Conservation (phyloP, 1,284 basidiomycete species). For the Pseudozyma thailandica region DNA sequence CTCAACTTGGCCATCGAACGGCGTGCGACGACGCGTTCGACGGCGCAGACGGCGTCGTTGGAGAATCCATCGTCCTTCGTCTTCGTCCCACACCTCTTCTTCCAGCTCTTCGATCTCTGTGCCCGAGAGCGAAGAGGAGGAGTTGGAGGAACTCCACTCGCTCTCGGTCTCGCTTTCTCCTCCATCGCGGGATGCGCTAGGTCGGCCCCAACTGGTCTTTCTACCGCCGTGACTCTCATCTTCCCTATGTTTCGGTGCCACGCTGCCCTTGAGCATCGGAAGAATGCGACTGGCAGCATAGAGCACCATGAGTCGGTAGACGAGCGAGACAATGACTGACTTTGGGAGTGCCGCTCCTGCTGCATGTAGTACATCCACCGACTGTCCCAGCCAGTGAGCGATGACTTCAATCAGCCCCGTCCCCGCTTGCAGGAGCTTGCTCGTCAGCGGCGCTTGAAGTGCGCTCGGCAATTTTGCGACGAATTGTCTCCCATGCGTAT, state of each 20-base stretch:
- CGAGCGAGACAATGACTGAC: conserved; percentile 62
- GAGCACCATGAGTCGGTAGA: conserved; percentile 64
- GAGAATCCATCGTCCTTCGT: conserved; percentile 34
- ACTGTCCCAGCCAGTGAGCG: conserved; percentile 55
- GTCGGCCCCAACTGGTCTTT: conserved; percentile 26
- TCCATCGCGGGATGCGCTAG: background rate
- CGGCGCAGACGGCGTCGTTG: conserved; percentile 29
- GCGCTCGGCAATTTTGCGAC: conserved; percentile 33
- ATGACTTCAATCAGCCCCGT: conserved; percentile 47
- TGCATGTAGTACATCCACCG: conserved; percentile 55
- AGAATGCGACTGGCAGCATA: conserved; percentile 64
- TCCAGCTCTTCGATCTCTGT: conserved; percentile 31
- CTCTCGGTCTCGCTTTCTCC: conserved; percentile 6
- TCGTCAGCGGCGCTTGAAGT: conserved; percentile 27
- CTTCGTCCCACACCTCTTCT: conserved; percentile 40
- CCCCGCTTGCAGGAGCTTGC: conserved; percentile 41
- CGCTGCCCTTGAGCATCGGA: conserved; percentile 53
- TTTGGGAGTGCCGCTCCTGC: conserved; percentile 60
- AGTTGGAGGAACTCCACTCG: conserved; percentile 17
- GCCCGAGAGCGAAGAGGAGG: conserved; percentile 5
- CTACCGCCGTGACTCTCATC: background rate
- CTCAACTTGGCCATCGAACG: conserved; percentile 19
- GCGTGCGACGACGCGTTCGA: conserved; percentile 18
- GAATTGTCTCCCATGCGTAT: conserved; percentile 38
- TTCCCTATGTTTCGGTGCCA: conserved; percentile 6